Conservation (phyloP, 495 filamentous ascomycete species). For the Penicillium turbatum region DNA sequence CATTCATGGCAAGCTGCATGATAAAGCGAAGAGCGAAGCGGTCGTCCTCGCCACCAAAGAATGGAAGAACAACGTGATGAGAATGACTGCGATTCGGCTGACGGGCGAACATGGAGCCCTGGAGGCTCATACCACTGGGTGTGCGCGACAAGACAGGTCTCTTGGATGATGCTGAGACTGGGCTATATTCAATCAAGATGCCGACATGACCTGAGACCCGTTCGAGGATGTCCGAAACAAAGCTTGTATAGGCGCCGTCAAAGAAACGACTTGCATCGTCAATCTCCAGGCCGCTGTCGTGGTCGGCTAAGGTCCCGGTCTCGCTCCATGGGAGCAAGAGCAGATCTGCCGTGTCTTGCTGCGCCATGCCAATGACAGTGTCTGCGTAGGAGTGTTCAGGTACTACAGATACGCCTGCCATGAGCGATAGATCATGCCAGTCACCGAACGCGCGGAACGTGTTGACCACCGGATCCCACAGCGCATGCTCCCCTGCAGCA, state of each 20-base stretch:
- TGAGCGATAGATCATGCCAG: constrained; percentile 78
- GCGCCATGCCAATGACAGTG: constrained; percentile 62
- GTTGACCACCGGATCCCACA: constrained; percentile 84
- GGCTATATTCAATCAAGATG: constrained; percentile 74
- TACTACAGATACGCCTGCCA: constrained; percentile 71
- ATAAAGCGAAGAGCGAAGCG: constrained; percentile 74
- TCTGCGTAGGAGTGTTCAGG: constrained; percentile 77
- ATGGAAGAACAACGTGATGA: constrained; percentile 86
- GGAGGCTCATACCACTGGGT: constrained; percentile 54
- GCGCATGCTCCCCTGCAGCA: constrained; percentile 69
- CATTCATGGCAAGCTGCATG: constrained; percentile 72
- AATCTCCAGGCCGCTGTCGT: constrained; percentile 28
- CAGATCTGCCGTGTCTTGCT: constrained; percentile 68
- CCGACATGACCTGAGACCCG: constrained; percentile 63
- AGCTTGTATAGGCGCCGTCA: constrained; percentile 54
- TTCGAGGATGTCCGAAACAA: constrained; percentile 60
- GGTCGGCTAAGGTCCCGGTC: constrained; percentile 67
- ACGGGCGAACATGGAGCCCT: constrained; percentile 42
- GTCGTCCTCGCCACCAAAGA: constrained; percentile 82
- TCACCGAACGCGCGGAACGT: constrained; percentile 85
- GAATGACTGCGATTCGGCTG: constrained; percentile 51
- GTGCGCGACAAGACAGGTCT: constrained; percentile 37
- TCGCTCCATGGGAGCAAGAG: constrained; percentile 91
- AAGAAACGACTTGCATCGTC: constrained; percentile 28
- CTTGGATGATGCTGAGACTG: constrained; percentile 31